phyloP scores from a whole-genome alignment of 1,284 basidiomycete species.

The Ustilago lituana region DNA sequence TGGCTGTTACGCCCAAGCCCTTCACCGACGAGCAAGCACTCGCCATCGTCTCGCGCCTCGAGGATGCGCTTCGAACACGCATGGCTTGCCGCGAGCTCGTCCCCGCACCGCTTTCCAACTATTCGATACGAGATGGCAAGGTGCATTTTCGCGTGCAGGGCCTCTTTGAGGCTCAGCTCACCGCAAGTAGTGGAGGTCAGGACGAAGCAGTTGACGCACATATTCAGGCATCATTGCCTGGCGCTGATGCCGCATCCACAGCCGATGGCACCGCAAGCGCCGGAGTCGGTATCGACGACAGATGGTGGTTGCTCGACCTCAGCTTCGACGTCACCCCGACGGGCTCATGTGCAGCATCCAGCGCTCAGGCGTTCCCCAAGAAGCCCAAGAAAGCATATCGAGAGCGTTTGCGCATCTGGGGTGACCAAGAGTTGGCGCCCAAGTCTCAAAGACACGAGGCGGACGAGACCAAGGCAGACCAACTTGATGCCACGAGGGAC shows the following conservation, averaged over 20 bases:
- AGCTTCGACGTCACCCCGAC: slow-evolving; percentile 54
- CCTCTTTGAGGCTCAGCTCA: slow-evolving; percentile 75
- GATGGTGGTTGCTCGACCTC: slow-evolving; percentile 63
- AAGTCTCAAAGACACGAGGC: slow-evolving; percentile 4
- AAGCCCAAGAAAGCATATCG: slow-evolving; percentile 50
- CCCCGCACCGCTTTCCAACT: slow-evolving; percentile 69
- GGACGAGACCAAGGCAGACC: slow-evolving; percentile 8
- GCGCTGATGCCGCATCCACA: slow-evolving; percentile 53
- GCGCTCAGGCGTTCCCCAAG: slow-evolving; percentile 34
- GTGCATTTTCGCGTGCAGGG: slow-evolving; percentile 78
- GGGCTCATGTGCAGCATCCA: slow-evolving; percentile 38
- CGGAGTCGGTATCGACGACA: slow-evolving; percentile 55
- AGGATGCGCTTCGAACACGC: slow-evolving; percentile 79
- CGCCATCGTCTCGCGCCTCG: slow-evolving; percentile 76
- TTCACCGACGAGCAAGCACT: slow-evolving; percentile 76
- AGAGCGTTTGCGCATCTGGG: slow-evolving; percentile 44
- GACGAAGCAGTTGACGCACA: slow-evolving; percentile 5
- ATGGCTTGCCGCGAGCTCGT: slow-evolving; percentile 69
- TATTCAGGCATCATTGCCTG: slow-evolving; percentile 64
- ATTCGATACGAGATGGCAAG: slow-evolving; percentile 81
- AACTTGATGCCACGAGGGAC: slow-evolving; percentile 4
- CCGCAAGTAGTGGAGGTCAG: slow-evolving; percentile 40
- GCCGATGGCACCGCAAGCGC: slow-evolving; percentile 69
- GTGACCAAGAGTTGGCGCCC: slow-evolving; percentile 52
- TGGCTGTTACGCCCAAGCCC: slow-evolving; percentile 74